Evolutionary conservation across 1,284 basidiomycete genomes (phyloP), one percentile per base, ranked within the genome.

Genomic region (Ceratobasidium sp.): DNA sequence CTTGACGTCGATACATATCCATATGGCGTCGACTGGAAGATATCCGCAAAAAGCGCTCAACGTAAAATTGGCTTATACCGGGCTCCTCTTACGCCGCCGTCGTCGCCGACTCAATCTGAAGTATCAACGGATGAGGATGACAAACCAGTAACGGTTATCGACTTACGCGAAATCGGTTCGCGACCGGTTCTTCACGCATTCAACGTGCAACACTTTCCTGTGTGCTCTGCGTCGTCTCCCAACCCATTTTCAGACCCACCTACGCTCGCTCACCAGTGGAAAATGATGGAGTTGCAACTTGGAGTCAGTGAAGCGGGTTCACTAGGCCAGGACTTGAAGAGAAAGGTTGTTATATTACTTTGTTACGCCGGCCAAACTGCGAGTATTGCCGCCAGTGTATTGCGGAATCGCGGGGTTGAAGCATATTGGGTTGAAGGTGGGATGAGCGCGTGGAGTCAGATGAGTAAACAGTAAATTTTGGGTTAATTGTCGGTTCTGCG

Each of bases 1-100:
- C 74, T 76, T 42, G 26, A 66, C 3, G 40, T 50, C 52, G 74
- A 76, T 15, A 52, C 52, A 33, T 76, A 76, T 33, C 23, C 74
- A 4, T 76, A 76, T 26, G 74, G 64, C 13, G 74, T 67, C 5
- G 74, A 59, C 44, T 76, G 74, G 74, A 67, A 57, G 23, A 42
- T 76, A 42, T 76, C 74, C 26, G 62, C 74, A 9, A 54, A 54
- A 54, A 28, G 15, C 7, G 74, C 74, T 52, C 64, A 48, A 20
- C 64, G 64, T 26, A 66, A 66, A 33, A 46, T 66, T 15, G 48
- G 17, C 62, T 50, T 40, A 13, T 52, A 64, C 15, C 52, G 54
- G 20, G 64, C 62, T 10, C 64, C 64, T 13, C 40, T 66, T n/a
- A 76, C 74, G 5, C 74, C 74, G 15, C 74, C 74, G 7, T 40